phyloP scores from a whole-genome alignment of 2,329 filamentous ascomycete species.

The Myriosclerotinia duriaeana region DNA sequence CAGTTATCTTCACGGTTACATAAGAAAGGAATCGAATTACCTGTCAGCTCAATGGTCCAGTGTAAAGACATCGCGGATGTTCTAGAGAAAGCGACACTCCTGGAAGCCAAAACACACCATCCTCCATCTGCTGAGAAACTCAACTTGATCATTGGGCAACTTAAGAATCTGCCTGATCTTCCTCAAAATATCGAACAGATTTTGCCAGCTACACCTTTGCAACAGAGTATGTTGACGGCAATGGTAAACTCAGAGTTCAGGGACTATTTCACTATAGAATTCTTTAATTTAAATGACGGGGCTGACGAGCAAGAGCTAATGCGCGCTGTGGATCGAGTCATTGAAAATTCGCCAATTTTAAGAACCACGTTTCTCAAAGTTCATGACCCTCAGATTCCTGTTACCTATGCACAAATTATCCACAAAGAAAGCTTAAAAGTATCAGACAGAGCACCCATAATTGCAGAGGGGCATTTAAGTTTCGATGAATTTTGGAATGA shows the following conservation, averaged over 20 bases:
- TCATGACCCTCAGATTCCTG: constrained; percentile 56
- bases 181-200: constrained; percentile 54
- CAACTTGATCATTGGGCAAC: constrained; percentile 37
- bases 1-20: constrained; percentile 74
- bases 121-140: constrained; percentile 29
- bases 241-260: constrained; percentile 74
- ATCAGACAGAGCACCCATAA: no score
- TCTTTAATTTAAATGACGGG: constrained; percentile 58
- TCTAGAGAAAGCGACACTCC: constrained; percentile 37
- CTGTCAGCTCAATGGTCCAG: constrained; percentile 76
- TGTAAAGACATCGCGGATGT: constrained; percentile 67
- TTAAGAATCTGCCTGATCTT: constrained; percentile 43
- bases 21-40: constrained; percentile 56
- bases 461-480: background rate
- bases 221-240: constrained; percentile 81
- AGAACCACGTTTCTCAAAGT: constrained; percentile 71
- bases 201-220: constrained; percentile 75
- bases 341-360: constrained; percentile 65
- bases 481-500: constrained; percentile 43
- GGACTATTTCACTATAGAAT: constrained; percentile 83
- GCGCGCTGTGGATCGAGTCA: constrained; percentile 60
- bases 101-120: background rate
- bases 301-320: constrained; percentile 58
- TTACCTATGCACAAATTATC: constrained; percentile 58
- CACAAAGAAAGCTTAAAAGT: constrained; percentile 30